Conservation (phyloP, 768 basidiomycete genomes). For the Pseudohyphozyma bogoriensis region DNA sequence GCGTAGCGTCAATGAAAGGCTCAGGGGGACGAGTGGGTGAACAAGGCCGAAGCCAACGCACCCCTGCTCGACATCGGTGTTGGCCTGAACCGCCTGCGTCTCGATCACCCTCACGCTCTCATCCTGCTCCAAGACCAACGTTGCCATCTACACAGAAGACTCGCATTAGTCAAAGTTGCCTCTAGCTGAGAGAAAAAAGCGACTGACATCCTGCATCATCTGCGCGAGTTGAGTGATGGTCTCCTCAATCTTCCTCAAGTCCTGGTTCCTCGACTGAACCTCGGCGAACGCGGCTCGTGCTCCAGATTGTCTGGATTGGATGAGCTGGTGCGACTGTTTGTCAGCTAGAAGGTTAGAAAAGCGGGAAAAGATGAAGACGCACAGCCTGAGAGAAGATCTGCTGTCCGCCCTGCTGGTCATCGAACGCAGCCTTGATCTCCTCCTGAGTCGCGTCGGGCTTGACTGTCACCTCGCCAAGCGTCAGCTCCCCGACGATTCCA, state of each 20-base stretch:
- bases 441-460: constrained; percentile 34
- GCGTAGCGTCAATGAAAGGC: background rate
- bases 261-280: constrained; percentile 78
- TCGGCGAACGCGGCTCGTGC: constrained; percentile 73
- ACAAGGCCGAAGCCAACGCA: background rate
- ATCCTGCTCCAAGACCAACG: constrained; percentile 45
- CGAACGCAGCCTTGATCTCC: constrained; percentile 31
- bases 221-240: constrained; percentile 82
- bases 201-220: constrained; percentile 66
- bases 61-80: constrained; percentile 50
- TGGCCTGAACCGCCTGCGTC: constrained; percentile 52
- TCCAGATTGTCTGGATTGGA: constrained; percentile 67
- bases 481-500: background rate
- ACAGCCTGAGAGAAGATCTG: constrained; percentile 33
- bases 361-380: background rate
- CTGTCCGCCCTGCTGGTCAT: constrained; percentile 24
- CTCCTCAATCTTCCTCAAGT: constrained; percentile 71
- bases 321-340: constrained; percentile 41
- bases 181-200: no score
- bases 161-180: no score
- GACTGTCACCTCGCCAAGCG: constrained; percentile 6
- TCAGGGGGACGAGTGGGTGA: background rate
- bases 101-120: constrained; percentile 59
- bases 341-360: background rate
- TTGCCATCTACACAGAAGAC: constrained; percentile 50